phyloP scores from a whole-genome alignment of 2,329 filamentous ascomycete genomes.

The Moelleriella libera region DNA sequence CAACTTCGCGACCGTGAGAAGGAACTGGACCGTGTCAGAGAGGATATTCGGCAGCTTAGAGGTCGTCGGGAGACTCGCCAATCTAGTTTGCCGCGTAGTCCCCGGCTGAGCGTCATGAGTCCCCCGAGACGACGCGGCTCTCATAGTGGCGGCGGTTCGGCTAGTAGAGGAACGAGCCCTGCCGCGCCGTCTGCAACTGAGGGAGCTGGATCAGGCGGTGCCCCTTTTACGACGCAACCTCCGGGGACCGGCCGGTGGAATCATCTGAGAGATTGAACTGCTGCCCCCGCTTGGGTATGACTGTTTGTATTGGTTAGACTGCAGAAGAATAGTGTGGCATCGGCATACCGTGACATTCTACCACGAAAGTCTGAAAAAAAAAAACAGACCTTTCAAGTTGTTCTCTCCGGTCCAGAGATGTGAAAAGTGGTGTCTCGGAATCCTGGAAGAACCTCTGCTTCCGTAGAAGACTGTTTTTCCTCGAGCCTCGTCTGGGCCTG shows the following conservation, averaged over 20 bases:
- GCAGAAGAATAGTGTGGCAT: no score
- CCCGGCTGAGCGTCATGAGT: constrained; percentile 38
- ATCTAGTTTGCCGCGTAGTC: constrained; percentile 42
- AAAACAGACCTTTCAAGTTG: no score
- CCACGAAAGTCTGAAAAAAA: no score
- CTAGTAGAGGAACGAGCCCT: constrained; percentile 37
- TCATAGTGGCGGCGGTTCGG: constrained; percentile 16
- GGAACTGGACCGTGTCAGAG: constrained; percentile 31
- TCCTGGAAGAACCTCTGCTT: no score
- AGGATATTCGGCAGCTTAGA: constrained; percentile 33
- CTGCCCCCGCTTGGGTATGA: background rate
- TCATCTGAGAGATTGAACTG: constrained; percentile 25
- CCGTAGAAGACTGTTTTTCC: no score
- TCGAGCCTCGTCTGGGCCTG: no score
- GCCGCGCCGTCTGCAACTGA: constrained; percentile 21
- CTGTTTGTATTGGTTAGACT: no score
- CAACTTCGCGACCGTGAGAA: constrained; percentile 35
- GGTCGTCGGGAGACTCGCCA: constrained; percentile 41
- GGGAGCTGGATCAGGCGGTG: constrained; percentile 13
- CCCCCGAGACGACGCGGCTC: constrained; percentile 20
- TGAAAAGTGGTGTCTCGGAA: no score
- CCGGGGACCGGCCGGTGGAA: constrained; percentile 27
- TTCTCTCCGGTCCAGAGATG: no score
- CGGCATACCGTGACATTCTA: no score
- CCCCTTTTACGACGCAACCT: constrained; percentile 24